phyloP scores from a whole-genome alignment of 2,329 filamentous ascomycete genomes.

The Zasmidium cellare region DNA sequence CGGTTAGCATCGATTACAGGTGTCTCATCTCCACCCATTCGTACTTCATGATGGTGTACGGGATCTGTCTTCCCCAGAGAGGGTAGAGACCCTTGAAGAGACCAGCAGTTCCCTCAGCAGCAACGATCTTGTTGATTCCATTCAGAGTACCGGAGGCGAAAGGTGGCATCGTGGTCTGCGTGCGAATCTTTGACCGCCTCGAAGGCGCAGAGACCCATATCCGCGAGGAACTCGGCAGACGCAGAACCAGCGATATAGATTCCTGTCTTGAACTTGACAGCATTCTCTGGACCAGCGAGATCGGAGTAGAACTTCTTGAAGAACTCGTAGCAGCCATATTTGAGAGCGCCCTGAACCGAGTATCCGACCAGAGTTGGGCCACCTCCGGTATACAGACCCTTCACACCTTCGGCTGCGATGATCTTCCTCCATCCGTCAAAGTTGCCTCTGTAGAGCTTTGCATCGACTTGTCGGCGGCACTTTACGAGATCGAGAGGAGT shows the following conservation, averaged over 20 bases:
- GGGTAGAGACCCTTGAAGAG: slow-evolving; percentile 62
- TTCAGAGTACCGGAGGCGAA: slow-evolving; percentile 68
- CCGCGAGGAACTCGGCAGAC: slow-evolving; percentile 61
- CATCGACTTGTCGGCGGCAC: slow-evolving; percentile 66
- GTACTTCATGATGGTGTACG: slow-evolving; percentile 61
- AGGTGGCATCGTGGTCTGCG: slow-evolving; percentile 66
- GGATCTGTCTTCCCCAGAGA: slow-evolving; percentile 62
- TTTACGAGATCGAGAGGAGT: slow-evolving; percentile 69
- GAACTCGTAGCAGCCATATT: slow-evolving; percentile 65
- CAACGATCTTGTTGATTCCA: slow-evolving; percentile 68
- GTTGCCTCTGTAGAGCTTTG: slow-evolving; percentile 65
- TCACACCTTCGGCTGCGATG: slow-evolving; percentile 59
- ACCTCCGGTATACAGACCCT: slow-evolving; percentile 68
- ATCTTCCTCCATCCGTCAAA: slow-evolving; percentile 63
- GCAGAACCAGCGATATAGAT: slow-evolving; percentile 60
- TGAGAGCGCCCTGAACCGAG: slow-evolving; percentile 61
- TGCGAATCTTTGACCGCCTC: slow-evolving; percentile 65
- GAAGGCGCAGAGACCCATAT: slow-evolving; percentile 61
- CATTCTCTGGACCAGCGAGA: slow-evolving; percentile 51
- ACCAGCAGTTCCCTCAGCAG: slow-evolving; percentile 69
- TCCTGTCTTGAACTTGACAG: slow-evolving; percentile 56
- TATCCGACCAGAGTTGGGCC: slow-evolving; percentile 63
- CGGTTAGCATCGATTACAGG: too few relatives aligned
- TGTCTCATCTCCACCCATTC: too few relatives aligned
- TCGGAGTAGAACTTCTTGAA: slow-evolving; percentile 66